phyloP scores from a whole-genome alignment of 495 filamentous ascomycete genomes.

The Penicillium paradoxum region DNA sequence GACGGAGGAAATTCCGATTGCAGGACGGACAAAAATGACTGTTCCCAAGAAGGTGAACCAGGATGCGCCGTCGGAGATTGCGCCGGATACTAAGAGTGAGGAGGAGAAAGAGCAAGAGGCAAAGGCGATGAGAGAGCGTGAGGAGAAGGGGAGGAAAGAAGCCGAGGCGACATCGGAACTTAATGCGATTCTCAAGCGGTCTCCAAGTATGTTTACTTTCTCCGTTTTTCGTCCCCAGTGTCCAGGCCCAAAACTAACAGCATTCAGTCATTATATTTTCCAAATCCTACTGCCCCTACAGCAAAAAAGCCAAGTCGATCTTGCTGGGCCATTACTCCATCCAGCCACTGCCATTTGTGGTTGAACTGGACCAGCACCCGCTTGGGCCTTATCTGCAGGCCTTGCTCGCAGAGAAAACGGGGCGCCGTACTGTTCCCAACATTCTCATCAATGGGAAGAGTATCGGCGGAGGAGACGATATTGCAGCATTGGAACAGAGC shows the following conservation, averaged over 20 bases:
- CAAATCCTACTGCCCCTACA: slow-evolving; percentile 86
- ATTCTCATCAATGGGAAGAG: slow-evolving; percentile 81
- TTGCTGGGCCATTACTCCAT: slow-evolving; percentile 79
- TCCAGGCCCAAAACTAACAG: slow-evolving; percentile 13
- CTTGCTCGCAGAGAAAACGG: slow-evolving; percentile 64
- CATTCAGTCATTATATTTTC: slow-evolving; percentile 84
- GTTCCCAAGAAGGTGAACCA: slow-evolving; percentile 38
- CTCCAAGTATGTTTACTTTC: slow-evolving; percentile 59
- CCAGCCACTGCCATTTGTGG: slow-evolving; percentile 74
- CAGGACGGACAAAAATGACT: slow-evolving; percentile 62
- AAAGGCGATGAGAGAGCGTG: slow-evolving; percentile 15
- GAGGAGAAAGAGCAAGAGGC: slow-evolving; percentile 19
- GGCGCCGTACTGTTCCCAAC: slow-evolving; percentile 84
- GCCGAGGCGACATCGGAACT: slow-evolving; percentile 53
- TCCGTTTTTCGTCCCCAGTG: not conserved
- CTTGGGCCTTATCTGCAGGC: slow-evolving; percentile 68
- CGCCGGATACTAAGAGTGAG: slow-evolving; percentile 9
- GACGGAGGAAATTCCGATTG: slow-evolving; percentile 51
- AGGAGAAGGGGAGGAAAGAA: slow-evolving; percentile 14
- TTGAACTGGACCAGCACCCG: slow-evolving; percentile 82
- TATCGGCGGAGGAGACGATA: slow-evolving; percentile 87
- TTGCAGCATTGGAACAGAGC: slow-evolving; percentile 65
- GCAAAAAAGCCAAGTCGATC: slow-evolving; percentile 73
- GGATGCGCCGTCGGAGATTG: not conserved
- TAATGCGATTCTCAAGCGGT: slow-evolving; percentile 70